phyloP scores from a whole-genome alignment of 768 basidiomycete genomes.

The Lactarius sp. region DNA sequence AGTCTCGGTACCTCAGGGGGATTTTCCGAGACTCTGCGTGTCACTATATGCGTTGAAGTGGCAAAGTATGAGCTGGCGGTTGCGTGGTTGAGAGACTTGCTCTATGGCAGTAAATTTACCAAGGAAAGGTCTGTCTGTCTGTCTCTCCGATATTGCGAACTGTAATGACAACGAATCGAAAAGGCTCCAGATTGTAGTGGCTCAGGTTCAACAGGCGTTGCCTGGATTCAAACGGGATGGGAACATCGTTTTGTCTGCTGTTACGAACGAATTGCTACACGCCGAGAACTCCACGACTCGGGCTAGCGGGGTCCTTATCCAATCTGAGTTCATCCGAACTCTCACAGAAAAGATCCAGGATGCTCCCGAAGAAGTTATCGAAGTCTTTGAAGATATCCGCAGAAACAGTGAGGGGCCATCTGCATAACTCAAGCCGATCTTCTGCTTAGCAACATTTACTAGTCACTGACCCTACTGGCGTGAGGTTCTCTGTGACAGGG shows the following conservation, averaged over 20 bases:
- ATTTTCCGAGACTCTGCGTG: constrained; percentile 71
- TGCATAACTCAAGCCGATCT: not conserved
- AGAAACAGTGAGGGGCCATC: constrained; percentile 47
- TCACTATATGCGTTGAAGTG: constrained; percentile 82
- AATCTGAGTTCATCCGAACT: constrained; percentile 74
- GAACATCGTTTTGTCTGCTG: constrained; percentile 66
- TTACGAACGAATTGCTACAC: constrained; percentile 63
- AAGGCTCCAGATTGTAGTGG: constrained; percentile 78
- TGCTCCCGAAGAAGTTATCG: constrained; percentile 63
- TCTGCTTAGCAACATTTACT: not conserved
- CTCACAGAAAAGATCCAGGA: constrained; percentile 68
- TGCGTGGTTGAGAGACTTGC: constrained; percentile 78
- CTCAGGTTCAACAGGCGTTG: constrained; percentile 85
- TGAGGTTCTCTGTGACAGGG: constrained; percentile 89
- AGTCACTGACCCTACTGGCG: constrained; percentile 81
- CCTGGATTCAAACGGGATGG: constrained; percentile 92
- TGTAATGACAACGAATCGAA: not conserved
- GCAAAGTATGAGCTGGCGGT: constrained; percentile 75
- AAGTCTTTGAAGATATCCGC: constrained; percentile 72
- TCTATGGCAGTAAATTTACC: constrained; percentile 72
- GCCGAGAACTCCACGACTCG: constrained; percentile 65
- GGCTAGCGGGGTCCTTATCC: constrained; percentile 61
- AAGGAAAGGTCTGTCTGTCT: constrained; percentile 56
- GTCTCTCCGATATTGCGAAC: not conserved
- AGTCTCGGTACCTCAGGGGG: constrained; percentile 52